Evolutionary conservation across 2,329 filamentous ascomycete species (phyloP), one percentile per base, ranked within the genome.

Genomic region (Hyphodiscus sp.): DNA sequence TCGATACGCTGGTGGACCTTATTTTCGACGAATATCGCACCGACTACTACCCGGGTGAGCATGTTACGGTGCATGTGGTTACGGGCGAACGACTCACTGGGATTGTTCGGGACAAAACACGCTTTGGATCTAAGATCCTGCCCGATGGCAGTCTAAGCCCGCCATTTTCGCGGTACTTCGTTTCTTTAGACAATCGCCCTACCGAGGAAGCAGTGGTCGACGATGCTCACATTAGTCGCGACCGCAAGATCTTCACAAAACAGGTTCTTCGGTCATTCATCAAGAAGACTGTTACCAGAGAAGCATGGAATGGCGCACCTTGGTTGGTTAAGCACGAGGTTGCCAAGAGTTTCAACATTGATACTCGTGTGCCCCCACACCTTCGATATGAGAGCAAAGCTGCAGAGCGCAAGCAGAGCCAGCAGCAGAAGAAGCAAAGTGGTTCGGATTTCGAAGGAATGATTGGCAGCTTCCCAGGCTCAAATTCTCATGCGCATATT

Each of bases 301-400:
- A 97, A 66, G 82, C 90, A 3, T 97, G 91, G 90, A 92, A 85
- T 56, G 92, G 92, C n/a, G 94, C 94, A 0, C 92, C 94, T 0
- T 99, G 94, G 94, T 75, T 95, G 52, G 92, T 97, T 18, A 96
- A 95, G 72, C 80, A 87, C 38, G 85, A 90, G 51, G 84, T 95
- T 55, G 94, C 94, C 1, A 82, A 83, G 45, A 80, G 85, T 58
- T 96, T 94, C 69, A 85, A 89, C 58, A 94, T 99, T 58, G 86
- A 90, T 57, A 91, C 84, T n/a, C 83, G 89, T 50, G 83, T 97
- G 13, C 94, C 94, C 7, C 80, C 84, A 49, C 86, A 95, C 65
- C 76, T 96, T 16, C 85, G 86, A 50, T 86, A 95, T 67, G 90
- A 92, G 59, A 88, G 81, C 59, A 91, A 89, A 69, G 75, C 87